Percentiles rank a stretch among this genome's conserved stretches.
These are phyloP conservation scores for Cryptococcus deneoformans DNA, from an alignment of 1,284 basidiomycete genomes.

Conservation along the genomic window DNA sequence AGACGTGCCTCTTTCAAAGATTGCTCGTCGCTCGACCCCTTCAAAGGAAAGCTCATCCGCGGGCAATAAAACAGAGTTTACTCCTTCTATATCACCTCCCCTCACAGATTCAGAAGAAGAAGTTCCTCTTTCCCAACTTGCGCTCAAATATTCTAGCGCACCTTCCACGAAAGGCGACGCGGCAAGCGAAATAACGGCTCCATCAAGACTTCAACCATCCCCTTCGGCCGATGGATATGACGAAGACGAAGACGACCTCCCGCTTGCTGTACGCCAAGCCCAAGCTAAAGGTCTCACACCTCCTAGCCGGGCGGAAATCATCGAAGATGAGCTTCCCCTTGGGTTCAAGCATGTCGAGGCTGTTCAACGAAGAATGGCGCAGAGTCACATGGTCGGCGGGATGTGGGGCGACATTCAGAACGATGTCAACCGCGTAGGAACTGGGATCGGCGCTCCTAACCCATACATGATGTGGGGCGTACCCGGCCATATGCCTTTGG, in stretches of 20 bases:
- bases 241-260: constrained; percentile 15
- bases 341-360: constrained; percentile 38
- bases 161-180: background rate
- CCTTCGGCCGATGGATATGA: background rate
- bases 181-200: background rate
- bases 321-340: constrained; percentile 42
- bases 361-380: constrained; percentile 11
- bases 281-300: constrained; percentile 10
- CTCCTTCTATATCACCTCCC: no score
- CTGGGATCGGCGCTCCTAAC: constrained; percentile 7
- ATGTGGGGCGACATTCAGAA: background rate
- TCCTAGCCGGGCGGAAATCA: constrained; percentile 21
- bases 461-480: background rate
- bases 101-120: constrained; percentile 12
- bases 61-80: background rate
- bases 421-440: background rate
- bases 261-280: constrained; percentile 13
- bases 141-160: background rate
- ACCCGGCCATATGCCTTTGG: background rate
- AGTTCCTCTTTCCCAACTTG: constrained; percentile 10
- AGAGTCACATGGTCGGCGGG: background rate
- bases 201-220: background rate
- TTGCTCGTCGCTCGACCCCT: constrained; percentile 4
- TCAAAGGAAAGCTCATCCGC: background rate
- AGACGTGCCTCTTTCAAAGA: constrained; percentile 37